A percentile compares a stretch with the other conserved stretches of the same genome.
Conservation (phyloP, 192 early-diverging fungal genomes). For the Spinellus fusiger region DNA sequence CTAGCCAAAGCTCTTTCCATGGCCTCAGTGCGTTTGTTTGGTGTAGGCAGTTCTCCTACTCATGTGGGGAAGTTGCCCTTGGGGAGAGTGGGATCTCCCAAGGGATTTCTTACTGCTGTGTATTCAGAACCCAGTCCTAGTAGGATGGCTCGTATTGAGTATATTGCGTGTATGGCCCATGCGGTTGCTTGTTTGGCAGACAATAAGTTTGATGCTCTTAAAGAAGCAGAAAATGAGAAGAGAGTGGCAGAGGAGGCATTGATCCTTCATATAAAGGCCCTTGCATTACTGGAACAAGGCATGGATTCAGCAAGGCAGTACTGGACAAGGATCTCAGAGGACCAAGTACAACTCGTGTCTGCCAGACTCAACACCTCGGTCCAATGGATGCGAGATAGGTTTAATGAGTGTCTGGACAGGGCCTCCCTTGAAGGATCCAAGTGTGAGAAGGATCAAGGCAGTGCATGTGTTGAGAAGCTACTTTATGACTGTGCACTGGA, state of each 20-base stretch:
- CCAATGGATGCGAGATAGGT: conserved; percentile 85
- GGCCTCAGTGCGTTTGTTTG: conserved; percentile 50
- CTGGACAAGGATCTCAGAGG: conserved; percentile 34
- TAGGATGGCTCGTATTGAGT: conserved; percentile 59
- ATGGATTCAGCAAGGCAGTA: conserved; percentile 50
- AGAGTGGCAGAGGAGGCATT: conserved; percentile 61
- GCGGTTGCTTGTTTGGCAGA: conserved; percentile 62
- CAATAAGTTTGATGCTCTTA: conserved; percentile 48
- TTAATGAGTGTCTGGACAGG: conserved; percentile 85
- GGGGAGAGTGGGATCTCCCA: conserved; percentile 1
- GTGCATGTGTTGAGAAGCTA: conserved; percentile 58
- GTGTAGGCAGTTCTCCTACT: conserved; percentile 44
- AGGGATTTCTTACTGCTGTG: conserved; percentile 5
- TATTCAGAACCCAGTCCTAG: conserved; percentile 30
- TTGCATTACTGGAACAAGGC: conserved; percentile 57
- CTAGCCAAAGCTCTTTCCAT: conserved; percentile 48
- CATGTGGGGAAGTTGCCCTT: conserved; percentile 20
- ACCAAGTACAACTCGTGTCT: conserved; percentile 29
- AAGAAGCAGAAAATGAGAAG: conserved; percentile 31
- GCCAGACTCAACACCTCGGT: conserved; percentile 55
- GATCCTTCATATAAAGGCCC: conserved; percentile 60
- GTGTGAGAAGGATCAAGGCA: conserved; percentile 15
- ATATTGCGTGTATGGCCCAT: conserved; percentile 63
- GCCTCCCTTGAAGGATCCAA: conserved; percentile 62
- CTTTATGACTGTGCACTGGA: conserved; percentile 71